Evolutionary conservation across 495 filamentous ascomycete genomes (phyloP).

Genomic region (Aspergillus campestris): DNA sequence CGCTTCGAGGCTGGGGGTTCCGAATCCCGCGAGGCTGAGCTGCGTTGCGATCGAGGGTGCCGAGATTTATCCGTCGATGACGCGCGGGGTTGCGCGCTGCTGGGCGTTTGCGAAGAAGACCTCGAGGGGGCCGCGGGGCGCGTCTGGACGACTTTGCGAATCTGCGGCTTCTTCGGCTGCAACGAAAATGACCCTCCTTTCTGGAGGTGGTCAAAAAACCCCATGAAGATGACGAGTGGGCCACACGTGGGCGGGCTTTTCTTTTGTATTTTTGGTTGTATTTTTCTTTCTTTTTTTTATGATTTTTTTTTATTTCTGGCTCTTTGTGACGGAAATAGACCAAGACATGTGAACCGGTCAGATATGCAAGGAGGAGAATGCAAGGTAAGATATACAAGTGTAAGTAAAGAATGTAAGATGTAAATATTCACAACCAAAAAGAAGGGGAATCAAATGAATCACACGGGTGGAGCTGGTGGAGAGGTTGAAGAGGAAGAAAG

Average conservation of each 20-base stretch:
- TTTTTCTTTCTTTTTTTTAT: neutral
- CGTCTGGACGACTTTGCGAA: constrained; percentile 40
- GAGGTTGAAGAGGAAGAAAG: constrained; percentile 6
- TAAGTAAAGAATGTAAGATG: constrained; percentile 10
- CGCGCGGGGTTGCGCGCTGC: constrained; percentile 11
- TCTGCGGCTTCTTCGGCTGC: constrained; percentile 41
- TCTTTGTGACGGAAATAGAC: no score
- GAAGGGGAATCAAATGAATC: constrained; percentile 8
- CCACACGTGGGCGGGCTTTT: neutral
- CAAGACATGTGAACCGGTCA: no score
- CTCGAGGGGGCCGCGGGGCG: constrained; percentile 25
- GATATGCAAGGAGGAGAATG: neutral
- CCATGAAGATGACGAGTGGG: constrained; percentile 26
- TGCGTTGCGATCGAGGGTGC: constrained; percentile 23
- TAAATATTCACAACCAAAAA: constrained; percentile 8
- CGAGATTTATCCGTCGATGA: constrained; percentile 15
- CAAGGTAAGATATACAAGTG: constrained; percentile 2
- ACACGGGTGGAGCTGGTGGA: constrained; percentile 7
- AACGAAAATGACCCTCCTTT: constrained; percentile 44
- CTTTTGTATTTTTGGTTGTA: neutral
- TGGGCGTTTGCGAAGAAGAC: constrained; percentile 20
- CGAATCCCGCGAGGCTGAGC: constrained; percentile 25
- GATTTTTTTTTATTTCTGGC: neutral
- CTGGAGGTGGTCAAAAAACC: constrained; percentile 49
- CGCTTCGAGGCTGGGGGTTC: constrained; percentile 27